These are phyloP conservation scores for Neurospora sp. DNA, from an alignment of 495 filamentous ascomycete genomes.

Conservation along the genomic window DNA sequence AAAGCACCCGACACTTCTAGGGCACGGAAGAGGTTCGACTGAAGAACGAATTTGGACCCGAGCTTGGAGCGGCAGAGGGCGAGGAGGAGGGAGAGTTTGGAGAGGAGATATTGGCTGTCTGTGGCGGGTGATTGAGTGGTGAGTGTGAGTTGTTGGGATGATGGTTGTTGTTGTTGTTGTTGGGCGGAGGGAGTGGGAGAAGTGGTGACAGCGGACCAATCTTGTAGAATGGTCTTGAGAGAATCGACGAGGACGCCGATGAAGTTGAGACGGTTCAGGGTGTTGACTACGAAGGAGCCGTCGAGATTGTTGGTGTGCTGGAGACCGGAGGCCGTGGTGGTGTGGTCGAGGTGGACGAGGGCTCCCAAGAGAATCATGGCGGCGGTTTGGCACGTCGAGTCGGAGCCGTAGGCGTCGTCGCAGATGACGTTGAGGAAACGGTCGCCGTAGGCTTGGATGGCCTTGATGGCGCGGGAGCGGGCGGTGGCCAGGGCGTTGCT, in stretches of 20 bases:
- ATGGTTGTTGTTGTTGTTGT: too few relatives aligned
- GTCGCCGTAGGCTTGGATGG: slow-evolving; percentile 67
- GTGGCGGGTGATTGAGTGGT: slow-evolving; percentile 1
- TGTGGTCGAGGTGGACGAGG: slow-evolving; percentile 55
- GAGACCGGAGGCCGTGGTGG: neutral
- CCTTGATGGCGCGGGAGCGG: slow-evolving; percentile 57
- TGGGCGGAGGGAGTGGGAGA: neutral
- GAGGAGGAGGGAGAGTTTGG: slow-evolving; percentile 73
- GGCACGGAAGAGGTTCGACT: slow-evolving; percentile 78
- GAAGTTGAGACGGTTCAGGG: slow-evolving; percentile 79
- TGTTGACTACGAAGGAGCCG: slow-evolving; percentile 61
- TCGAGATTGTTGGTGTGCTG: slow-evolving; percentile 32
- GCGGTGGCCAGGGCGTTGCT: slow-evolving; percentile 27
- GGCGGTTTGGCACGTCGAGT: slow-evolving; percentile 68
- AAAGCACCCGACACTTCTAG: slow-evolving; percentile 74
- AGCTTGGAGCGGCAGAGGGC: slow-evolving; percentile 68
- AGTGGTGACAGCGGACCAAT: slow-evolving; percentile 32
- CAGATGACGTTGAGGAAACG: slow-evolving; percentile 75
- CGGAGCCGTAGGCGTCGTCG: slow-evolving; percentile 84
- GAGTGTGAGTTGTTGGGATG: too few relatives aligned
- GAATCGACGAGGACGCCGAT: slow-evolving; percentile 79
- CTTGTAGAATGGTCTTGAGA: slow-evolving; percentile 58
- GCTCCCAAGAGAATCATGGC: slow-evolving; percentile 68
- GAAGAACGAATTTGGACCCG: slow-evolving; percentile 73
- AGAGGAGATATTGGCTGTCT: slow-evolving; percentile 52